phyloP scores from a whole-genome alignment of 2,329 filamentous ascomycete species.

The Phaeomoniella chlamydospora region DNA sequence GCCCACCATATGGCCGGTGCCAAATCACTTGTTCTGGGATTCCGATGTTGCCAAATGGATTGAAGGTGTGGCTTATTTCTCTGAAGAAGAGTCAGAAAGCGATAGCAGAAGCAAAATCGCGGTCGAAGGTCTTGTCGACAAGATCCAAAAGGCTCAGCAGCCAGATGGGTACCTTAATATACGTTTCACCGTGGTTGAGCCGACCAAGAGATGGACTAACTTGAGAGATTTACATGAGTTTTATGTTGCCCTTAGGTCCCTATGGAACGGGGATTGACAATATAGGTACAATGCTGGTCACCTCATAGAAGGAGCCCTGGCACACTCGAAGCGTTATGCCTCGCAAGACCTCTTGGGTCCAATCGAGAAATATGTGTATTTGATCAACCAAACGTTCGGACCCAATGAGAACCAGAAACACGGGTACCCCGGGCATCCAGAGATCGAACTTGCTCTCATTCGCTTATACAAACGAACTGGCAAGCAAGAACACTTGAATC shows the following conservation, averaged over 20 bases:
- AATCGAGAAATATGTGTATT: slow-evolving; percentile 38
- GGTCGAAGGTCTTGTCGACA: slow-evolving; percentile 40
- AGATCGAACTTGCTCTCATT: slow-evolving; percentile 36
- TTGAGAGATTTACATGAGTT: slow-evolving; percentile 48
- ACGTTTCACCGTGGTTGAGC: slow-evolving; percentile 46
- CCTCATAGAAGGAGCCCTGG: slow-evolving; percentile 45
- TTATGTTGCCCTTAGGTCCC: slow-evolving; percentile 57
- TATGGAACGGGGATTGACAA: slow-evolving; percentile 89
- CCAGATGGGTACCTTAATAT: slow-evolving; percentile 49
- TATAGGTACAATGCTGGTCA: slow-evolving; percentile 49
- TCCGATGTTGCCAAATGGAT: slow-evolving; percentile 46
- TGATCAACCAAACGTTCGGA: slow-evolving; percentile 38
- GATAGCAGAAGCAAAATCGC: slow-evolving; percentile 34
- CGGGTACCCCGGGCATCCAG: slow-evolving; percentile 47
- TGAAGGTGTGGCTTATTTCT: slow-evolving; percentile 45
- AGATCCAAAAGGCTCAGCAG: slow-evolving; percentile 43
- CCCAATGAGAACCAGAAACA: slow-evolving; percentile 32
- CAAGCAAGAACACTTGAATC: slow-evolving; percentile 22
- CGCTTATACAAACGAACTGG: slow-evolving; percentile 27
- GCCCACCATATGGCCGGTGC: slow-evolving; percentile 38
- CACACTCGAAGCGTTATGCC: slow-evolving; percentile 37
- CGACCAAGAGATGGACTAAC: slow-evolving; percentile 41
- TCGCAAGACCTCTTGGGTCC: slow-evolving; percentile 37
- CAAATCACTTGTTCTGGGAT: slow-evolving; percentile 48
- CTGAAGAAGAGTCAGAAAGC: slow-evolving; percentile 15